A percentile compares a stretch with the other conserved stretches of the same genome.
Evolutionary conservation across 495 filamentous ascomycete genomes (phyloP).

Genomic region (Hypoxylon intermedium): DNA sequence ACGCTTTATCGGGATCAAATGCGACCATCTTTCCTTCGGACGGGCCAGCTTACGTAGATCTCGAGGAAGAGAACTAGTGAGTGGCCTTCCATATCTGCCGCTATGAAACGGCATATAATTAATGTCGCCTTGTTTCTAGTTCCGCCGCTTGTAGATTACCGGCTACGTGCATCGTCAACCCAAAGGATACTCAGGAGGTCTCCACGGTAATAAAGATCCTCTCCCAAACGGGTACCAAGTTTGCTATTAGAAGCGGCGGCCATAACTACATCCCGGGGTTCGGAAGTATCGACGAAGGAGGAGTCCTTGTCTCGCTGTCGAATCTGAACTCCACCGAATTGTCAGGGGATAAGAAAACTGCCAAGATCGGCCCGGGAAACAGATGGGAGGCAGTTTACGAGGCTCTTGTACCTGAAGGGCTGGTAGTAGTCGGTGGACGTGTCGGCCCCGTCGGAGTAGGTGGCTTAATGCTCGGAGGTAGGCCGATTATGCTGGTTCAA

Average conservation of each 20-base stretch:
- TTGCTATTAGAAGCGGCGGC: slow-evolving; percentile 58
- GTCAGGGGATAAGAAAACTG: slow-evolving; percentile 50
- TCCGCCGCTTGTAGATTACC: slow-evolving; percentile 31
- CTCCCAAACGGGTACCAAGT: slow-evolving; percentile 44
- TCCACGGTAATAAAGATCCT: slow-evolving; percentile 42
- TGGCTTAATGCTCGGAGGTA: slow-evolving; percentile 48
- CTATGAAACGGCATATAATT: not conserved
- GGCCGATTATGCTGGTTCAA: not conserved
- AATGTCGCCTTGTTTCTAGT: slow-evolving; percentile 8
- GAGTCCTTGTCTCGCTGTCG: slow-evolving; percentile 61
- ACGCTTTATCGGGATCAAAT: slow-evolving; percentile 6
- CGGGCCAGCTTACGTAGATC: slow-evolving; percentile 11
- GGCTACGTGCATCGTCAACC: slow-evolving; percentile 55
- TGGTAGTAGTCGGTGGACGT: slow-evolving; percentile 57
- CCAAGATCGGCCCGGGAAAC: slow-evolving; percentile 56
- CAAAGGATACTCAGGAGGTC: slow-evolving; percentile 44
- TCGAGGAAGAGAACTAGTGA: slow-evolving; percentile 33
- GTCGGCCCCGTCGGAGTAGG: slow-evolving; percentile 52
- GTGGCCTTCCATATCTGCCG: not conserved
- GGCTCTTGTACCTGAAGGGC: slow-evolving; percentile 49
- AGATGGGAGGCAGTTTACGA: slow-evolving; percentile 58
- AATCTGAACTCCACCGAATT: slow-evolving; percentile 51
- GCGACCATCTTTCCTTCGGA: slow-evolving; percentile 21
- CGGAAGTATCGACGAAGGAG: slow-evolving; percentile 55
- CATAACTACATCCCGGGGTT: slow-evolving; percentile 57